A percentile compares a stretch with the other conserved stretches of the same genome.
Conservation (phyloP, 371 early-diverging fungal species). For the Zancudomyces culisetae region DNA sequence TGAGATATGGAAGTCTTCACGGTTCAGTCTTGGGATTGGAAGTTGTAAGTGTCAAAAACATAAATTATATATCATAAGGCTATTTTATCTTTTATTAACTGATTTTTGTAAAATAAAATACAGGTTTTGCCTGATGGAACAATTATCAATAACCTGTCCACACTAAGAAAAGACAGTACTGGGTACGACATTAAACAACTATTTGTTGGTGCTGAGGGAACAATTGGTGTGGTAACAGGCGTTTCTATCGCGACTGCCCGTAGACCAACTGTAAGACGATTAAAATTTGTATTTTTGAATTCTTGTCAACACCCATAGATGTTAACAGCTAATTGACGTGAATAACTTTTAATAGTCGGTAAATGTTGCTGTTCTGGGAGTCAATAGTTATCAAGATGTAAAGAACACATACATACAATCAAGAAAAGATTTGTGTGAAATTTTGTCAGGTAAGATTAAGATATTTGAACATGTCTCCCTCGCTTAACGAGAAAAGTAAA, state of each 20-base stretch:
- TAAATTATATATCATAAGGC: neutral
- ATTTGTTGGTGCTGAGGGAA: slow-evolving; percentile 93
- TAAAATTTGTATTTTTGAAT: slow-evolving; percentile 5
- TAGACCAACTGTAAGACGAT: slow-evolving; percentile 32
- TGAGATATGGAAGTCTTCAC: slow-evolving; percentile 81
- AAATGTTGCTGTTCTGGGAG: slow-evolving; percentile 61
- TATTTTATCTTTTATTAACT: neutral
- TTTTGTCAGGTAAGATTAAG: slow-evolving; percentile 37
- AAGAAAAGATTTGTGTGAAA: slow-evolving; percentile 63
- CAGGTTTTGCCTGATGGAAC: slow-evolving; percentile 72
- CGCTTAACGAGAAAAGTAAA: neutral
- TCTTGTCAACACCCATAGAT: neutral
- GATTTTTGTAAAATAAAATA: no score
- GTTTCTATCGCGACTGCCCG: slow-evolving; percentile 63
- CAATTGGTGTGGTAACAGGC: slow-evolving; percentile 76
- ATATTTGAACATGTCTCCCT: neutral
- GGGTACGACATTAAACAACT: slow-evolving; percentile 89
- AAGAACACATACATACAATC: slow-evolving; percentile 59
- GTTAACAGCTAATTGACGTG: neutral
- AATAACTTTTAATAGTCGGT: slow-evolving; percentile 5
- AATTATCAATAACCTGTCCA: slow-evolving; percentile 56
- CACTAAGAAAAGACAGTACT: slow-evolving; percentile 70
- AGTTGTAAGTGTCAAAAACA: slow-evolving; percentile 13
- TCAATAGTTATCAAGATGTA: slow-evolving; percentile 53
- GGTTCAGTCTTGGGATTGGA: slow-evolving; percentile 76